Evolutionary conservation across 192 early-diverging fungal genomes (phyloP).

Genomic region (Allomyces arbusculus): DNA sequence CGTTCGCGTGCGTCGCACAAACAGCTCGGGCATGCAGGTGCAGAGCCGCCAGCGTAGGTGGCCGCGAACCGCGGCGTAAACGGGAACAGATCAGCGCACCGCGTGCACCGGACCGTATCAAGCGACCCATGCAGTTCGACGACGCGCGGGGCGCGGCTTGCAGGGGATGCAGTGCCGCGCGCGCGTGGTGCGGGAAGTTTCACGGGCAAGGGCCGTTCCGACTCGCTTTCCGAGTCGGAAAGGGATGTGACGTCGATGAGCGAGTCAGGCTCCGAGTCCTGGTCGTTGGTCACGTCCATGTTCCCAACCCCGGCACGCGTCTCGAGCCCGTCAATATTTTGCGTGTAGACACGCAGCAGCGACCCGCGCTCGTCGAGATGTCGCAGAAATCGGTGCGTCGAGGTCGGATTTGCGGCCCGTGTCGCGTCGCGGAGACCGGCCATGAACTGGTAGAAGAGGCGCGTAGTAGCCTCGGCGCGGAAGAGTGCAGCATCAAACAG

Average conservation of each 20-base stretch:
- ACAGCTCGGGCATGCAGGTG: conserved; percentile 46
- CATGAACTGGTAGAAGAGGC: conserved; percentile 62
- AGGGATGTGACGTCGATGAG: background rate
- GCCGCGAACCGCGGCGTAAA: conserved; percentile 35
- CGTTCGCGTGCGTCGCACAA: conserved; percentile 17
- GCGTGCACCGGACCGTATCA: conserved; percentile 62
- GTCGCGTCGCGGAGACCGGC: conserved; percentile 59
- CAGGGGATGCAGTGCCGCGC: too few species aligned
- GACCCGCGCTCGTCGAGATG: conserved; percentile 47
- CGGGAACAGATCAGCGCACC: conserved; percentile 48
- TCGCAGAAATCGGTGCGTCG: conserved; percentile 71
- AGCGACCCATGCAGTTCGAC: conserved; percentile 88
- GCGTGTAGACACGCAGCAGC: conserved; percentile 81
- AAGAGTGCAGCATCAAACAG: conserved; percentile 74
- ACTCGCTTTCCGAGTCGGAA: background rate
- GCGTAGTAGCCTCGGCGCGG: conserved; percentile 34
- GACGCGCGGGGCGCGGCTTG: conserved; percentile 20
- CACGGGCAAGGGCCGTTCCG: background rate
- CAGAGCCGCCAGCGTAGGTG: conserved; percentile 46
- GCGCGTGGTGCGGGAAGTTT: background rate
- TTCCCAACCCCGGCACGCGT: conserved; percentile 35
- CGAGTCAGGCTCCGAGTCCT: background rate
- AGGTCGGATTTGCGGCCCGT: conserved; percentile 50
- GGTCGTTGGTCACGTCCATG: background rate
- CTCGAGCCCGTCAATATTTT: conserved; percentile 92